A percentile compares a stretch with the other conserved stretches of the same genome.
These are phyloP conservation scores for Cyanidium caldarium DNA, from an alignment of 23 red algal species.

Conservation along the genomic window DNA sequence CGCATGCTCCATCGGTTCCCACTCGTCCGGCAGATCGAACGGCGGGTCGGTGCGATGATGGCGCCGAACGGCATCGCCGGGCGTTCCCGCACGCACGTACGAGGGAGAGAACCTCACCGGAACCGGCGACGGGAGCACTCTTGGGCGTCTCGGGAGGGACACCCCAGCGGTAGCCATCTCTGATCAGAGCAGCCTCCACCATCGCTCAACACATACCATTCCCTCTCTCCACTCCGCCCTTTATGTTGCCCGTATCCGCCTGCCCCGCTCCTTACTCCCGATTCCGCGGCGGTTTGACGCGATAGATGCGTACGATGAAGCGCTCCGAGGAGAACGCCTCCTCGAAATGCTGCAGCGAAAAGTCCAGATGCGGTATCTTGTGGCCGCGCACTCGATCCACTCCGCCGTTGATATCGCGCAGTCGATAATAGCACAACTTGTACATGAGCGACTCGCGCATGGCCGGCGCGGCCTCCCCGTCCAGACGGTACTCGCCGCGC, in stretches of 20 bases:
- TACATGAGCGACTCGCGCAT: conserved; percentile 80
- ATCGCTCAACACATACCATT: background rate
- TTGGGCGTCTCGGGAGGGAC: too few relatives aligned
- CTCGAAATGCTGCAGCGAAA: conserved; percentile 74
- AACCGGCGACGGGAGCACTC: too few relatives aligned
- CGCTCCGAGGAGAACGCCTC: conserved; percentile 92
- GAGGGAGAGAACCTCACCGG: too few relatives aligned
- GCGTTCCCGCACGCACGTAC: too few relatives aligned
- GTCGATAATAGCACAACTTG: conserved; percentile 90
- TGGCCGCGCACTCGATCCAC: conserved; percentile 49
- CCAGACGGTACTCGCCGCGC: conserved; percentile 65
- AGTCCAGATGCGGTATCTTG: conserved; percentile 20
- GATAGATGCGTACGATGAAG: conserved; percentile 95
- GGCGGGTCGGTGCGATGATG: too few relatives aligned
- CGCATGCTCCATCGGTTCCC: too few relatives aligned
- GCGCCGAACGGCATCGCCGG: too few relatives aligned
- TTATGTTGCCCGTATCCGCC: too few relatives aligned
- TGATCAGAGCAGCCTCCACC: too few relatives aligned
- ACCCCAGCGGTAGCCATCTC: too few relatives aligned
- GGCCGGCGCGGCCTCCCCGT: conserved; percentile 25
- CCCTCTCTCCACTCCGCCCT: background rate
- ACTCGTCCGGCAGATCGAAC: too few relatives aligned
- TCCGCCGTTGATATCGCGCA: conserved; percentile 35
- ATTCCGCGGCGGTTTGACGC: conserved; percentile 62
- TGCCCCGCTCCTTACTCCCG: background rate